A percentile compares a stretch with the other conserved stretches of the same genome.
Evolutionary conservation across 495 filamentous ascomycete genomes (phyloP).

Genomic region (Hypoxylon lienhwacheense): DNA sequence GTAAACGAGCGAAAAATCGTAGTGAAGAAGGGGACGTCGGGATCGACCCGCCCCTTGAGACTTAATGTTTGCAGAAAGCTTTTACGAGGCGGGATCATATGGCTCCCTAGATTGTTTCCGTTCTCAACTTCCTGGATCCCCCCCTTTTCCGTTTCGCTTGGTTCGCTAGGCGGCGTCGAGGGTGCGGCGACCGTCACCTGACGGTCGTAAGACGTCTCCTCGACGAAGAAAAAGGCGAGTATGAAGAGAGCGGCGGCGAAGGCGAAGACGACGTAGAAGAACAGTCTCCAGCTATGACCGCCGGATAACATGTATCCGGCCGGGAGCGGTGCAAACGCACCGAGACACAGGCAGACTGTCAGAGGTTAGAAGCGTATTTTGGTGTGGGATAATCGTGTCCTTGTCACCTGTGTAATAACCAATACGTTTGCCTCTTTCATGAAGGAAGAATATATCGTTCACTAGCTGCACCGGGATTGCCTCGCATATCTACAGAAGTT

Average conservation of each 20-base stretch:
- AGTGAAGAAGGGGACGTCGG: conserved; percentile 56
- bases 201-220: conserved; percentile 62
- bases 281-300: conserved; percentile 63
- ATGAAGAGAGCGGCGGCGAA: conserved; percentile 59
- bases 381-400: not conserved
- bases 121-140: conserved; percentile 19
- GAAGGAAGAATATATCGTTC: conserved; percentile 68
- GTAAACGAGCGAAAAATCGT: conserved; percentile 59
- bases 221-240: conserved; percentile 62
- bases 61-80: conserved; percentile 52
- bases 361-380: conserved; percentile 10
- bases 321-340: conserved; percentile 60
- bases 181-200: conserved; percentile 13
- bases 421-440: conserved; percentile 60
- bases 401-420: conserved; percentile 59
- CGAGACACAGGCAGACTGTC: conserved; percentile 61
- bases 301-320: conserved; percentile 66
- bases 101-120: conserved; percentile 7
- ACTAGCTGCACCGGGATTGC: conserved; percentile 65
- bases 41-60: conserved; percentile 53
- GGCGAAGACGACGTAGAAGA: conserved; percentile 66
- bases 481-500: no score
- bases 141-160: conserved; percentile 32
- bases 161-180: conserved; percentile 25
- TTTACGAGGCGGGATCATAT: conserved; percentile 45